Base-by-base conservation (phyloP, 768 basidiomycete genomes). In the Cystofilobasidium macerans region DNA sequence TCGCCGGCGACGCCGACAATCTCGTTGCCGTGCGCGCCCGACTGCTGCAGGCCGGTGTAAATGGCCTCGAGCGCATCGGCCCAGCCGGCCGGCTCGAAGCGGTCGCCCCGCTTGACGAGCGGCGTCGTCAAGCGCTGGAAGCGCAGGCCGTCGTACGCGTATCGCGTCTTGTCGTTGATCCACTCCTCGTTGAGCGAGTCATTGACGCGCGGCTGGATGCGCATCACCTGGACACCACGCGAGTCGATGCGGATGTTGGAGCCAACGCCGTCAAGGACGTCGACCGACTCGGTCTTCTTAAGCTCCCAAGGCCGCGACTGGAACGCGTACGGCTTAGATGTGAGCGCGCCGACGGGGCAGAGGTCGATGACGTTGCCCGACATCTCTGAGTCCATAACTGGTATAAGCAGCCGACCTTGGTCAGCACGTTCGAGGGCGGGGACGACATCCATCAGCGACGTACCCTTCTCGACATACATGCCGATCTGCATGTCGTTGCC, bases 171-270 rank as follows among this genome's bases (percentile, higher is more conserved):
- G 82, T 99, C 95, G 76, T 83, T 91, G 76, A 99, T 94, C 95
- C 95, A 98, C 77, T 99, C 95, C 79, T 99, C 95, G 76, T 99
- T 99, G 70, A 99, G 86, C 71, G 95, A 89, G 76, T 98, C 95
- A 75, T 97, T 98, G 58, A 89, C 88, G 73, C 88, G 83, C 1
- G 95, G 95, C 73, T 95, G 92, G 71, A 99, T 82, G 58, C 95
- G 86, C 93, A 98, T 98, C 69, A 98, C 94, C 75, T 89, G 85
- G 6, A 94, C 87, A 45, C 92, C 92, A 40, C 94, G 84, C 42
- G 93, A 93, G 76, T 99, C 93, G 63, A 99, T 82, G 53, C 92
- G 86, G 76, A 99, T 95, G 76, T 97, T 98, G 69, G 88, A 91
- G 18, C 95, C 95, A 54, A 99, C 78, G 20, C 92, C 95, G 76